Evolutionary conservation across 225 moss, liverwort and hornwort species (phyloP).

Genomic region (Lunularia cruciata): DNA sequence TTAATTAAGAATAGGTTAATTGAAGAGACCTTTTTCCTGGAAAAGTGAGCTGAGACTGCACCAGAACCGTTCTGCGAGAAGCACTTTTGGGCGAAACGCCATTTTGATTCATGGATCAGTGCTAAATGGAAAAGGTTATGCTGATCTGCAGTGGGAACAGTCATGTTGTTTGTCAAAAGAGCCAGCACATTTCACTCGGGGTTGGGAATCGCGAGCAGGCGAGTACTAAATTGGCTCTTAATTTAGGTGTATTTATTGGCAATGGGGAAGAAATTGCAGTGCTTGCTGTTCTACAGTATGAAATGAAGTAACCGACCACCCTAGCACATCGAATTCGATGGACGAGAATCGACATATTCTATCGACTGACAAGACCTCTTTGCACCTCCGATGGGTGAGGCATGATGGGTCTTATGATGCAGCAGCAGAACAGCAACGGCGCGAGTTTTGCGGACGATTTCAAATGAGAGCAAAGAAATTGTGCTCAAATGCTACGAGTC

Average conservation of each 20-base stretch:
- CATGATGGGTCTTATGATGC: too few species aligned
- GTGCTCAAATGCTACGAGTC: background rate
- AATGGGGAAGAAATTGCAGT: background rate
- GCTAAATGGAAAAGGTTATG: background rate
- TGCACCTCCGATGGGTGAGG: background rate
- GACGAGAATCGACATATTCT: background rate
- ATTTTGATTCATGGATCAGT: background rate
- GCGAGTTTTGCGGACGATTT: background rate
- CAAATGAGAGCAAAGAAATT: background rate
- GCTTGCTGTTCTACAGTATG: too few species aligned
- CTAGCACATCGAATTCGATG: background rate
- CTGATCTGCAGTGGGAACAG: background rate
- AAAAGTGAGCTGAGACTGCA: background rate
- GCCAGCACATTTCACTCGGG: background rate
- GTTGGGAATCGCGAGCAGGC: background rate
- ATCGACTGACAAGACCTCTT: background rate
- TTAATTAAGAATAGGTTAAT: background rate
- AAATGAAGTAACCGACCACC: background rate
- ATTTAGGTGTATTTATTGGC: background rate
- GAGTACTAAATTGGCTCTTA: background rate
- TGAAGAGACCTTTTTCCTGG: too few species aligned
- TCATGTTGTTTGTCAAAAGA: background rate
- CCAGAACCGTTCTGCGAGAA: background rate
- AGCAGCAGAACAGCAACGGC: too few species aligned
- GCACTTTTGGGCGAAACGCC: background rate